A percentile compares a stretch with the other conserved stretches of the same genome.
Conservation (phyloP, 306 rosid genomes). For the Mimosa pudica region DNA sequence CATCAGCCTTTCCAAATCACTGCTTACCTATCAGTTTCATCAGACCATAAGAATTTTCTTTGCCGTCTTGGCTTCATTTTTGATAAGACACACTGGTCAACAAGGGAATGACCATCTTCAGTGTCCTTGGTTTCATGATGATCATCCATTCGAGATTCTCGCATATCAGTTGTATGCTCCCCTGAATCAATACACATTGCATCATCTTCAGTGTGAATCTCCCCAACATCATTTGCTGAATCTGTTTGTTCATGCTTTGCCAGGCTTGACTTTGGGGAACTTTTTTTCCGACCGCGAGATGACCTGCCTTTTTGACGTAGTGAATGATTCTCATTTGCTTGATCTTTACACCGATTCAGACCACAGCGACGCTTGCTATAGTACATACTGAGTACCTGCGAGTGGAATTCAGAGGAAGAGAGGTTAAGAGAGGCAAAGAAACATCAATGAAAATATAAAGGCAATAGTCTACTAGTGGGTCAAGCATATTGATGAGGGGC, state of each 20-base stretch:
- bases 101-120: constrained; percentile 49
- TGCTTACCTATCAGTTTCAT: constrained; percentile 84
- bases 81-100: constrained; percentile 46
- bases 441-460: constrained; percentile 4
- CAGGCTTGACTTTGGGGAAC: constrained; percentile 48
- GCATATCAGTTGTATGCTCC: constrained; percentile 40
- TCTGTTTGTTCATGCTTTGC: constrained; percentile 53
- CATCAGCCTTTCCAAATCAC: constrained; percentile 22
- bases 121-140: constrained; percentile 44
- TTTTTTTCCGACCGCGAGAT: constrained; percentile 44
- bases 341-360: constrained; percentile 49
- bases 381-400: constrained; percentile 80
- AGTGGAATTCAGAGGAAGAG: constrained; percentile 24
- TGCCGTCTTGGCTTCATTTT: constrained; percentile 67
- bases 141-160: constrained; percentile 51
- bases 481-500: constrained; percentile 19
- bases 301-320: constrained; percentile 39
- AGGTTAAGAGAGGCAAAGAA: not conserved
- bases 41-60: constrained; percentile 80
- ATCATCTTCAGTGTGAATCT: constrained; percentile 41
- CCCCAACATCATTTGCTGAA: constrained; percentile 42
- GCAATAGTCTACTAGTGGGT: constrained; percentile 20
- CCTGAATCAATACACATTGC: constrained; percentile 40
- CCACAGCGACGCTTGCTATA: constrained; percentile 59
- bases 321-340: constrained; percentile 38